A percentile compares a stretch with the other conserved stretches of the same genome.
phyloP scores from a whole-genome alignment of 306 rosid genomes.

The Glycyrrhiza uralensis region DNA sequence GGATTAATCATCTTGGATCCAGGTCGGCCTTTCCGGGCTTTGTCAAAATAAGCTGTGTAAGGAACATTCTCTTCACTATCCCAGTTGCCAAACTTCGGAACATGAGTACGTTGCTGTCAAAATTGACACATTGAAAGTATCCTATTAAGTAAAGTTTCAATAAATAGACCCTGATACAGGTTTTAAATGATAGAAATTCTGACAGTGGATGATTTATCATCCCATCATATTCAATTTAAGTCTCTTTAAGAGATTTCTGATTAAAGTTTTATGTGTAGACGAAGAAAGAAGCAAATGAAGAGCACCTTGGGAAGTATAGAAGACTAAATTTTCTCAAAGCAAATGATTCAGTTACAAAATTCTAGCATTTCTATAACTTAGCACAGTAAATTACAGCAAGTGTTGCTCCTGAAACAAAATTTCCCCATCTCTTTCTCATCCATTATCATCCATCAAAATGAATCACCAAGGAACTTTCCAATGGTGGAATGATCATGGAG shows the following conservation, averaged over 20 bases:
- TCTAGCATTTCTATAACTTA: not conserved
- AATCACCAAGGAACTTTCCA: not conserved
- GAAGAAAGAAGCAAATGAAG: too few relatives aligned
- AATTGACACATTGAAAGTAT: constrained; percentile 32
- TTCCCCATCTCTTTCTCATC: not conserved
- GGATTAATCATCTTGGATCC: constrained; percentile 74
- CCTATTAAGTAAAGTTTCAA: constrained; percentile 21
- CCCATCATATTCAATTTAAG: too few relatives aligned
- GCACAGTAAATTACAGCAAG: not conserved
- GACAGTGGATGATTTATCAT: too few relatives aligned
- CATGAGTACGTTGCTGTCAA: constrained; percentile 82
- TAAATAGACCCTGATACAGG: constrained; percentile 12
- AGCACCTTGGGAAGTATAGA: too few relatives aligned
- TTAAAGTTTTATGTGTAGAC: too few relatives aligned
- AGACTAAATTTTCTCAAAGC: not conserved
- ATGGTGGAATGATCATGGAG: too few relatives aligned
- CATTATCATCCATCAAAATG: not conserved
- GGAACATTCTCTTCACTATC: constrained; percentile 81
- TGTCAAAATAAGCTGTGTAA: constrained; percentile 82
- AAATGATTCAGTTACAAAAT: not conserved
- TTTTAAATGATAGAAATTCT: too few relatives aligned
- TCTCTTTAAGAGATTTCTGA: too few relatives aligned
- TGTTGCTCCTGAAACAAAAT: not conserved
- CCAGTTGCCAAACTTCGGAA: constrained; percentile 93
- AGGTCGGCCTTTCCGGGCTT: constrained; percentile 78